These are phyloP conservation scores for Spiromastix sp. DNA, from an alignment of 2,329 filamentous ascomycete genomes.

Conservation along the genomic window DNA sequence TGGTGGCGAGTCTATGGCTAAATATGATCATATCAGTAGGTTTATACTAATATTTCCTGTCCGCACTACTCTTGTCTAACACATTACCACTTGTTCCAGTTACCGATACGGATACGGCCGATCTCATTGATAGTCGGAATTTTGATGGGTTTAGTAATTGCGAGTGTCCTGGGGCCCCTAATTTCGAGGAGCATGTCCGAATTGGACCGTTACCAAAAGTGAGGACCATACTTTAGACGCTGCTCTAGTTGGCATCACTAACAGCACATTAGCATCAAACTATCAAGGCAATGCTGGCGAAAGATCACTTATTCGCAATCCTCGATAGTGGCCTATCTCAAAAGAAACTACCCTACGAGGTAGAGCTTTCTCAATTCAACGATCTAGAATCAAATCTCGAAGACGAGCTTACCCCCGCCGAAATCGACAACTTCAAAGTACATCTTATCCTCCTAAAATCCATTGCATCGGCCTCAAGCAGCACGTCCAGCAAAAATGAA, in stretches of 20 bases:
- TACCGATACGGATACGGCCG: conserved; percentile 18
- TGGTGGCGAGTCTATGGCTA: conserved; percentile 25
- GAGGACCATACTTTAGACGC: conserved; percentile 6
- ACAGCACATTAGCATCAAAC: conserved; percentile 21
- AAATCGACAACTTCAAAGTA: conserved; percentile 25
- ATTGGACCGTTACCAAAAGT: conserved; percentile 30
- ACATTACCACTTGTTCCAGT: conserved; percentile 16
- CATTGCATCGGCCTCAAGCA: conserved; percentile 10
- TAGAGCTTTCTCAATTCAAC: conserved; percentile 1
- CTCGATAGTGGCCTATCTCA: conserved; percentile 15
- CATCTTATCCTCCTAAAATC: conserved; percentile 24
- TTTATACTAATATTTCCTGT: conserved; percentile 1
- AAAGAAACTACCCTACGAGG: conserved; percentile 1
- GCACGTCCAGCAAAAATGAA: not conserved
- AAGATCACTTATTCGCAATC: conserved; percentile 26
- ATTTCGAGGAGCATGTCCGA: conserved; percentile 29
- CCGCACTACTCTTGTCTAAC: too few species aligned
- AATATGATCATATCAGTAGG: conserved; percentile 30
- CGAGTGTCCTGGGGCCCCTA: conserved; percentile 23
- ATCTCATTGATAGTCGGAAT: conserved; percentile 24
- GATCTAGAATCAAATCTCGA: conserved; percentile 11
- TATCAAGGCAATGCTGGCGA: conserved; percentile 23
- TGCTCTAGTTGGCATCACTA: not conserved
- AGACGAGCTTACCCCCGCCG: conserved; percentile 25
- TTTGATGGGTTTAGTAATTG: conserved; percentile 33